A percentile compares a stretch with the other conserved stretches of the same genome.
Conservation (phyloP, 2,329 filamentous ascomycete genomes). For the Alternaria sp. region DNA sequence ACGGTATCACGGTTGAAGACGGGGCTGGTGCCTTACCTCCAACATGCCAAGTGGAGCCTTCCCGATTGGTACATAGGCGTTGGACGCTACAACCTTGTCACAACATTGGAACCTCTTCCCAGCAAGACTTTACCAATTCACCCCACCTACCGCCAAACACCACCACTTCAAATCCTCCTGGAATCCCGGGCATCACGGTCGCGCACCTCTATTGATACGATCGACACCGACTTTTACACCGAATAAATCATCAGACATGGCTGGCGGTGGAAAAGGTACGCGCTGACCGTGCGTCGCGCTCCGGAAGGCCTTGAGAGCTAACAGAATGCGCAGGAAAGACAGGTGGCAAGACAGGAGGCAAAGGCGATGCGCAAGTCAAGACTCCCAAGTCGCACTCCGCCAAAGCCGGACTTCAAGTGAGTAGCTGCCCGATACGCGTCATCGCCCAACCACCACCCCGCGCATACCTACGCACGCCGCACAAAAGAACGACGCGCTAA, state of each 20-base stretch:
- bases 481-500: slow-evolving; percentile 36
- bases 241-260: slow-evolving; percentile 58
- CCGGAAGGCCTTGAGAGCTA: slow-evolving; percentile 26
- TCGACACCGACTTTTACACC: slow-evolving; percentile 31
- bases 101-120: slow-evolving; percentile 40
- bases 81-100: slow-evolving; percentile 29
- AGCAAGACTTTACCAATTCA: slow-evolving; percentile 43
- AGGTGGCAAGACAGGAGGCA: slow-evolving; percentile 90
- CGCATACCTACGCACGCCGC: slow-evolving; percentile 21
- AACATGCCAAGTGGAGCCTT: slow-evolving; percentile 29
- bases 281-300: slow-evolving; percentile 51
- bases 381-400: slow-evolving; percentile 93
- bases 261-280: slow-evolving; percentile 90
- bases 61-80: slow-evolving; percentile 40
- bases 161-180: slow-evolving; percentile 39
- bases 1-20: slow-evolving; percentile 18
- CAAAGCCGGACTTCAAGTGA: slow-evolving; percentile 93
- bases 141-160: slow-evolving; percentile 44
- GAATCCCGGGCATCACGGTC: slow-evolving; percentile 39
- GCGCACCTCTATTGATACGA: slow-evolving; percentile 42
- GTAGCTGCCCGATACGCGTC: slow-evolving; percentile 51
- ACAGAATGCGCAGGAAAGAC: slow-evolving; percentile 57
- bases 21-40: slow-evolving; percentile 17
- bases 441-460: slow-evolving; percentile 31
- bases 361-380: slow-evolving; percentile 80